Evolutionary conservation across 2,329 filamentous ascomycete species (phyloP).

Genomic region (Rhexocercosporidium sp.): DNA sequence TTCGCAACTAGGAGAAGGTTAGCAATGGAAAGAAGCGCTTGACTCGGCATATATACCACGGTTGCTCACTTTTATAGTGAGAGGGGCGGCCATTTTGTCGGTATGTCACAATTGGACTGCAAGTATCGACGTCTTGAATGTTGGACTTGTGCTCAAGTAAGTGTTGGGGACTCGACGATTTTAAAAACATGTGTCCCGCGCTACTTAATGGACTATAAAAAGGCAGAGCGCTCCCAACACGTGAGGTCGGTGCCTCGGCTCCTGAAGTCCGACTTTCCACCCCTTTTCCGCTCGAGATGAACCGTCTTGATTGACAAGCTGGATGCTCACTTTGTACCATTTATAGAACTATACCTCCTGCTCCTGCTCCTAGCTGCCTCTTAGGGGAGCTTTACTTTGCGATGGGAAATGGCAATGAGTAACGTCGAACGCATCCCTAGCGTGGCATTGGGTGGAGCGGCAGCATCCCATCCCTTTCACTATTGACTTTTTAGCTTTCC

Average conservation of each 20-base stretch:
- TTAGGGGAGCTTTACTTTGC: no score
- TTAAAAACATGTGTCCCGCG: neutral
- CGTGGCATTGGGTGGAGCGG: no score
- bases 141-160: neutral
- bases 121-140: neutral
- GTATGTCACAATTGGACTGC: neutral
- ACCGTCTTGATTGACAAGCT: no score
- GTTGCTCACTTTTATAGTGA: slow-evolving; percentile 31
- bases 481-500: no score
- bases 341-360: no score
- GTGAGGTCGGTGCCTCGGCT: neutral
- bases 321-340: no score
- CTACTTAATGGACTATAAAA: neutral
- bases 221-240: neutral
- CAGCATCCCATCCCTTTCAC: no score
- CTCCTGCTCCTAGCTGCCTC: no score
- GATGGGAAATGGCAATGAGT: no score
- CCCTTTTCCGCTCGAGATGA: no score
- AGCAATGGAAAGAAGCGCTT: slow-evolving; percentile 1
- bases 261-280: neutral
- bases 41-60: slow-evolving; percentile 21
- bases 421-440: no score
- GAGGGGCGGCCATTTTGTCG: neutral
- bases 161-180: neutral
- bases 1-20: slow-evolving; percentile 34